Conservation (phyloP, 257 asterid species). For the Lantana camara region DNA sequence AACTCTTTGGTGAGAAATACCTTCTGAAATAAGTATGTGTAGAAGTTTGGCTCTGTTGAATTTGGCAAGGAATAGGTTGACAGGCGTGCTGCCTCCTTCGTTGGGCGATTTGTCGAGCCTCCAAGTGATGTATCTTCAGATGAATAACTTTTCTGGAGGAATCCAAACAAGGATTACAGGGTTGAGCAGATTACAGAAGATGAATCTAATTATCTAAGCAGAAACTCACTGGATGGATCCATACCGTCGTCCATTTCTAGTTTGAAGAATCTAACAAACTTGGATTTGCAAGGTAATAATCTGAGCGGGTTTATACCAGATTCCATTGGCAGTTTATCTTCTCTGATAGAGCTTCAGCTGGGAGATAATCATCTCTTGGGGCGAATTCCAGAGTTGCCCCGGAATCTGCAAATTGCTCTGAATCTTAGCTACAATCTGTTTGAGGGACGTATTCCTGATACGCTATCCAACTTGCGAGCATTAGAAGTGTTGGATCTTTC, state of each 20-base stretch:
- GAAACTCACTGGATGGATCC: slow-evolving; percentile 50
- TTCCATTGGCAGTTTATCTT: slow-evolving; percentile 37
- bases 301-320: slow-evolving; percentile 62
- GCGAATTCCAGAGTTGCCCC: slow-evolving; percentile 54
- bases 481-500: slow-evolving; percentile 89
- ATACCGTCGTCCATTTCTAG: slow-evolving; percentile 57
- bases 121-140: slow-evolving; percentile 64
- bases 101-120: slow-evolving; percentile 55
- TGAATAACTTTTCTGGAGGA: slow-evolving; percentile 50
- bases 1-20: slow-evolving; percentile 56
- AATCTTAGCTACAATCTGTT: slow-evolving; percentile 77
- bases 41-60: slow-evolving; percentile 52
- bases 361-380: slow-evolving; percentile 72
- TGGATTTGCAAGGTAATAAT: slow-evolving; percentile 55
- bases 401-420: slow-evolving; percentile 55
- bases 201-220: slow-evolving; percentile 69
- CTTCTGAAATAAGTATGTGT: slow-evolving; percentile 56
- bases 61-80: slow-evolving; percentile 56
- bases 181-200: slow-evolving; percentile 45
- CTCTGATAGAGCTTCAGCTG: slow-evolving; percentile 66
- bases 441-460: slow-evolving; percentile 45
- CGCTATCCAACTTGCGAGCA: slow-evolving; percentile 35
- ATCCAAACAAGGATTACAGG: slow-evolving; percentile 48
- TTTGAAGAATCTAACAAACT: slow-evolving; percentile 43
- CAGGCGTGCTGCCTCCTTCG: slow-evolving; percentile 49